A percentile compares a stretch with the other conserved stretches of the same genome.
These are phyloP conservation scores for Theobroma cacao DNA, from an alignment of 345 rosid species.

Conservation along the genomic window DNA sequence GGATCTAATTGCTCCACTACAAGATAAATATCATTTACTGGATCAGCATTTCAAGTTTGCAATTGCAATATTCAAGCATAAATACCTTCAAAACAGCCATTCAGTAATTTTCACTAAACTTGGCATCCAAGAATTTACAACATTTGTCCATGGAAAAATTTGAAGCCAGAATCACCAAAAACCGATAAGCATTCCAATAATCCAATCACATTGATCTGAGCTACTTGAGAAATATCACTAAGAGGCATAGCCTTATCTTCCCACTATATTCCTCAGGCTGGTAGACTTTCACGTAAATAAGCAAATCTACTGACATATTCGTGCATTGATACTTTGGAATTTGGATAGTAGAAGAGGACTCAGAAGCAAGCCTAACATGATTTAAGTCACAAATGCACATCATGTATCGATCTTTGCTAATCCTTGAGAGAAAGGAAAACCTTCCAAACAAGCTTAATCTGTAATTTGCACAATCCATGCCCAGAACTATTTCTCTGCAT, in stretches of 20 bases:
- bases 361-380: neutral
- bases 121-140: neutral
- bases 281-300: neutral
- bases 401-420: neutral
- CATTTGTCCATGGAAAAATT: neutral
- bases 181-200: neutral
- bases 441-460: neutral
- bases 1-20: neutral
- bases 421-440: neutral
- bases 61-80: neutral
- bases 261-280: neutral
- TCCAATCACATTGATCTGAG: neutral
- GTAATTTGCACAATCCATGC: neutral
- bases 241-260: neutral
- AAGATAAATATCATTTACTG: neutral
- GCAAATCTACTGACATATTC: neutral
- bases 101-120: neutral
- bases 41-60: neutral
- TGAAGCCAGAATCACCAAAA: neutral
- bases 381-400: neutral
- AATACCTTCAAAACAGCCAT: neutral
- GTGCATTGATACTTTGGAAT: too few relatives aligned
- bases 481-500: conserved; percentile 15
- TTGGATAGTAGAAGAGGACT: neutral
- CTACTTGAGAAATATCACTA: neutral